A percentile compares a stretch with the other conserved stretches of the same genome.
phyloP scores from a whole-genome alignment of 2,329 filamentous ascomycete species.

The Diaporthe amygdali region DNA sequence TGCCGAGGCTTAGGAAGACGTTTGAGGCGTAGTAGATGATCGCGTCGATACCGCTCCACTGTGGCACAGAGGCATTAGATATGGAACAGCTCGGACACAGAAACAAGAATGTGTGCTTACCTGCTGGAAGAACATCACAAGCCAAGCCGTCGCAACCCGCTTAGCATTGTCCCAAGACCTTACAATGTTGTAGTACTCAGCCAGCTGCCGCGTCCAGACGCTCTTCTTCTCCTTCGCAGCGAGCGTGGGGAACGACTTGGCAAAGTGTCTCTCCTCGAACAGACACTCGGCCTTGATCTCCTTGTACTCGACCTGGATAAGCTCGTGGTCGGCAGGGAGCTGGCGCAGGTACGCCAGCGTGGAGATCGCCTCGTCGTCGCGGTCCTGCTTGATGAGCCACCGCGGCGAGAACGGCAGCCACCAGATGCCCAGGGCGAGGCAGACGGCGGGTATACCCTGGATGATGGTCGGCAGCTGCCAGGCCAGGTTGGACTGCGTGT shows the following conservation, averaged over 20 bases:
- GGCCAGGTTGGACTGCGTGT: conserved; percentile 45
- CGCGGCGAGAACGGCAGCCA: conserved; percentile 58
- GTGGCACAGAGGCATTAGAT: background rate
- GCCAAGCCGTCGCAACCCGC: conserved; percentile 47
- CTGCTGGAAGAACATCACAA: conserved; percentile 55
- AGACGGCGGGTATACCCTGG: conserved; percentile 45
- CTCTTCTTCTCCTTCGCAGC: conserved; percentile 47
- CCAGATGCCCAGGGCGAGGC: conserved; percentile 40
- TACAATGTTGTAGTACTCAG: conserved; percentile 54
- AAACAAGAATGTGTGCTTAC: no score
- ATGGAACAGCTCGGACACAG: conserved; percentile 30
- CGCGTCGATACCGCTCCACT: conserved; percentile 14
- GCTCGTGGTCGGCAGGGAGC: conserved; percentile 35
- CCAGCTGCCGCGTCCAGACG: conserved; percentile 49
- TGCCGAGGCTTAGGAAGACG: conserved; percentile 25
- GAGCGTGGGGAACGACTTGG: conserved; percentile 49
- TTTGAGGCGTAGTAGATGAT: conserved; percentile 26
- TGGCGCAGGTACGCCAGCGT: conserved; percentile 36
- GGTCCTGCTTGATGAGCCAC: conserved; percentile 45
- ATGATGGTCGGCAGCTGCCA: conserved; percentile 52
- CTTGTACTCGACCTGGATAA: conserved; percentile 48
- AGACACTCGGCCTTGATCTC: conserved; percentile 52
- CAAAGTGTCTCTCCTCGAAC: conserved; percentile 48
- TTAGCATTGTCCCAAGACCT: conserved; percentile 55
- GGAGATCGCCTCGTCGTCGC: conserved; percentile 29